Conservation (phyloP, 441 rosid species). For the Adansonia rubrostipa region DNA sequence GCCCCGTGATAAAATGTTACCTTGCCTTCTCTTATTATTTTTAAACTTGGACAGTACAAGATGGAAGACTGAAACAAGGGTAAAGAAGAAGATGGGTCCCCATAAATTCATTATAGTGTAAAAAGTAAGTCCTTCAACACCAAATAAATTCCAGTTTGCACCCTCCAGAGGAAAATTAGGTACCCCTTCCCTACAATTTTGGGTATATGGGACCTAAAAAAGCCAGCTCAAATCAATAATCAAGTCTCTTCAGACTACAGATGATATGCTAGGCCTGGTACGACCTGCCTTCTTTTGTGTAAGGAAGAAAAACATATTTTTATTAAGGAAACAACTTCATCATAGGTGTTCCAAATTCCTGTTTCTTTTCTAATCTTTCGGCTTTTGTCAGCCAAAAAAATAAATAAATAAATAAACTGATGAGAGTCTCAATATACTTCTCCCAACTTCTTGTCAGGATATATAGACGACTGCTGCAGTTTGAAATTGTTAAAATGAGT, state of each 20-base stretch:
- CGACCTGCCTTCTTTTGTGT: not conserved
- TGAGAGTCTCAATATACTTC: not conserved
- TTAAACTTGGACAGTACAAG: not conserved
- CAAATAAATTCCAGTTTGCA: conserved; percentile 20
- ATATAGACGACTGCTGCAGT: not conserved
- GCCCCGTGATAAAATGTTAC: too few relatives aligned
- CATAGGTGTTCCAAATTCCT: not conserved
- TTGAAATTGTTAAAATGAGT: too few relatives aligned
- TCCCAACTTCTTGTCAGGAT: not conserved
- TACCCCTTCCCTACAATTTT: not conserved
- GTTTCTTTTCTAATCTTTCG: conserved; percentile 11
- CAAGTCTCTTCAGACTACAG: not conserved
- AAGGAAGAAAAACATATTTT: not conserved
- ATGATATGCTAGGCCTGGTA: not conserved
- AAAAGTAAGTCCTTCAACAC: conserved; percentile 18
- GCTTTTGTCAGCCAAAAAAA: not conserved
- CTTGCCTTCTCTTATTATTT: too few relatives aligned
- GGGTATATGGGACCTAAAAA: not conserved
- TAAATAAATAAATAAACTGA: not conserved
- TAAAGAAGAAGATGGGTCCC: conserved; percentile 28
- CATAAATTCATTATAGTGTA: not conserved
- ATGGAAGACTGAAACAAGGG: conserved; percentile 9
- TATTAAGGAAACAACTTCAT: not conserved
- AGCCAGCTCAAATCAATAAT: not conserved
- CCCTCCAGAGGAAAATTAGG: not conserved